Evolutionary conservation across 73 alveolate genomes (phyloP), one percentile per base, ranked within the genome.

Genomic region (Blepharisma japonicum): DNA sequence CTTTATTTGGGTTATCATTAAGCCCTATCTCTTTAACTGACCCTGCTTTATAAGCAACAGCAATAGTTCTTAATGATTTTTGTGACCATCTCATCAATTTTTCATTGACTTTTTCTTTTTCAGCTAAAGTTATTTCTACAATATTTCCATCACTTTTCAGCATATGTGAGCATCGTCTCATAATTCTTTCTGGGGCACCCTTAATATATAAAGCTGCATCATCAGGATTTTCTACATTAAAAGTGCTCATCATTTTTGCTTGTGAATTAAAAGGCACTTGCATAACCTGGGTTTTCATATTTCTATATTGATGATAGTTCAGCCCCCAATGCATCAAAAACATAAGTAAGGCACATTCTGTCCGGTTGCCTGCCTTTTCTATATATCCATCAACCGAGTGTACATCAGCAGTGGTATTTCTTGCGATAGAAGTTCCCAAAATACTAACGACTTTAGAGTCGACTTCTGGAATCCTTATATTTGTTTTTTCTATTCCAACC

Each of bases 121-220:
- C 46, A n/a, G 9, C 66, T 18, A 2, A 11, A 45, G 18, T 25
- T 14, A 70, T 72, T 25, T 38, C 61, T 23, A 14, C 45, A 9
- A 39, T 39, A 9, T 47, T 45, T n/a, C 66, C 66, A 5, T 25
- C 45, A 45, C 32, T 14, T 14, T 9, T 45, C 11, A 39, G 5
- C 14, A 27, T 86, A 50, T 83, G 79, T 50, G 72, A 21, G 89
- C 99, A 95, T 66, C 49, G 80, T n/a, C 68, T 87, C 18, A 86
- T 39, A 42, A 90, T 78, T 68, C 91, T 84, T 68, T 95, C 99
- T 7, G 98, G 94, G 6, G 97, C 98, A 45, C 99, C 99, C 81
- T 92, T 94, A 45, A 90, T 86, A 49, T 80, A 81, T 53, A 88
- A 61, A 14, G 82, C 54, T 88, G 90, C 66, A 92, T 84, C 80